phyloP scores from a whole-genome alignment of 345 rosid genomes.

The Salix arbutifolia region DNA sequence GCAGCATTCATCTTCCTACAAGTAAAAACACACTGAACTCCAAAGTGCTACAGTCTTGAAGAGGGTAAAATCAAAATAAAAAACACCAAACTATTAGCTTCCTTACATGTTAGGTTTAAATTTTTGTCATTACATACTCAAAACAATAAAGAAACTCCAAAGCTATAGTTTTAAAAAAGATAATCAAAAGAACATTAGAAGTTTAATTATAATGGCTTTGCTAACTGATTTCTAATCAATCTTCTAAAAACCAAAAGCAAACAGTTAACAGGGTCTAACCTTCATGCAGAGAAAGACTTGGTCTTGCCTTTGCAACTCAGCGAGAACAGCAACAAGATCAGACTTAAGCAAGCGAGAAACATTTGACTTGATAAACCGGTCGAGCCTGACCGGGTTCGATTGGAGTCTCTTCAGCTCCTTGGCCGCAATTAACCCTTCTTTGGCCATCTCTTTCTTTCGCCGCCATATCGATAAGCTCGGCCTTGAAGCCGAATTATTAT shows the following conservation, averaged over 20 bases:
- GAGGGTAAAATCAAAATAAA: background rate
- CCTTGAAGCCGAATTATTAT: conserved; percentile 50
- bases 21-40: background rate
- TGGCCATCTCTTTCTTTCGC: conserved; percentile 82
- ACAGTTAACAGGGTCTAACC: conserved; percentile 34
- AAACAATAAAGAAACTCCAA: background rate
- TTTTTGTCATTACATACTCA: too few relatives aligned
- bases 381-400: conserved; percentile 48
- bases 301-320: conserved; percentile 88
- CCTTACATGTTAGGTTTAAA: too few relatives aligned
- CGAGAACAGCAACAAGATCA: conserved; percentile 77
- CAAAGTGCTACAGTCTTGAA: background rate
- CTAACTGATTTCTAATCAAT: background rate
- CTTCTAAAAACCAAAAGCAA: background rate
- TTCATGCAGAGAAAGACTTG: conserved; percentile 85
- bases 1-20: background rate
- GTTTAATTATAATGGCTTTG: background rate
- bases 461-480: conserved; percentile 99
- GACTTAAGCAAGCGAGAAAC: conserved; percentile 87
- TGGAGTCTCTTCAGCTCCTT: conserved; percentile 81
- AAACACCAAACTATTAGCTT: background rate
- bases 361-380: conserved; percentile 54
- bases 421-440: conserved; percentile 76
- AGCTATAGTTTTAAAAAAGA: background rate
- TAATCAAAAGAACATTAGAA: background rate